Evolutionary conservation across 306 rosid genomes (phyloP).

Genomic region (Dicorynia guianensis): DNA sequence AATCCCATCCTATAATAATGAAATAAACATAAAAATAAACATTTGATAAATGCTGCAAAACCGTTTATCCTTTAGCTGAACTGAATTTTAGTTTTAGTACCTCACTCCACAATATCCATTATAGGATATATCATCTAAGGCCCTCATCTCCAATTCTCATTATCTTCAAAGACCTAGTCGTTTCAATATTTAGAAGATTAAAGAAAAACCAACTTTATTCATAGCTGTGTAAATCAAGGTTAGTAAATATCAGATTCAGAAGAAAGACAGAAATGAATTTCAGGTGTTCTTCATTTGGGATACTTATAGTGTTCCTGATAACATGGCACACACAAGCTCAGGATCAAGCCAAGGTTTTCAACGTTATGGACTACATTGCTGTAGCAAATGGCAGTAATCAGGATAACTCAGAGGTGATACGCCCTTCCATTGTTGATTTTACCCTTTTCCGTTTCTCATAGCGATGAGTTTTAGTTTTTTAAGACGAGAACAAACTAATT

Average conservation of each 20-base stretch:
- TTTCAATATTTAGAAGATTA: too few relatives aligned
- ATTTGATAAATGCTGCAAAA: too few relatives aligned
- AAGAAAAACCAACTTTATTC: too few relatives aligned
- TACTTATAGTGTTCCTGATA: slow-evolving; percentile 25
- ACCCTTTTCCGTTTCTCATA: too few relatives aligned
- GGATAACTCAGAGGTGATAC: slow-evolving; percentile 42
- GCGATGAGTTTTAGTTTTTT: background rate
- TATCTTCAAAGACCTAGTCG: too few relatives aligned
- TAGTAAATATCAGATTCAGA: background rate
- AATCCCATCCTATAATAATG: too few relatives aligned
- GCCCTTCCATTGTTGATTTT: background rate
- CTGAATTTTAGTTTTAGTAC: too few relatives aligned
- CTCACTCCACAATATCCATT: too few relatives aligned
- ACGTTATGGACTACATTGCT: slow-evolving; percentile 46
- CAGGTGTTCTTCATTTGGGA: background rate
- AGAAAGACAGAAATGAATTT: background rate
- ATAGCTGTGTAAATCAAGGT: background rate
- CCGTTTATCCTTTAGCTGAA: too few relatives aligned
- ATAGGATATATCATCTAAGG: too few relatives aligned
- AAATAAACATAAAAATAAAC: too few relatives aligned
- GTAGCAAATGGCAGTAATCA: slow-evolving; percentile 35
- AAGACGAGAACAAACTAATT: background rate
- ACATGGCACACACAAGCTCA: slow-evolving; percentile 23
- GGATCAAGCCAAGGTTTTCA: slow-evolving; percentile 24
- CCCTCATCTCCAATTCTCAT: too few relatives aligned